A percentile compares a stretch with the other conserved stretches of the same genome.
Evolutionary conservation across 768 basidiomycete species (phyloP).

Genomic region (Trametes cinnabarina): DNA sequence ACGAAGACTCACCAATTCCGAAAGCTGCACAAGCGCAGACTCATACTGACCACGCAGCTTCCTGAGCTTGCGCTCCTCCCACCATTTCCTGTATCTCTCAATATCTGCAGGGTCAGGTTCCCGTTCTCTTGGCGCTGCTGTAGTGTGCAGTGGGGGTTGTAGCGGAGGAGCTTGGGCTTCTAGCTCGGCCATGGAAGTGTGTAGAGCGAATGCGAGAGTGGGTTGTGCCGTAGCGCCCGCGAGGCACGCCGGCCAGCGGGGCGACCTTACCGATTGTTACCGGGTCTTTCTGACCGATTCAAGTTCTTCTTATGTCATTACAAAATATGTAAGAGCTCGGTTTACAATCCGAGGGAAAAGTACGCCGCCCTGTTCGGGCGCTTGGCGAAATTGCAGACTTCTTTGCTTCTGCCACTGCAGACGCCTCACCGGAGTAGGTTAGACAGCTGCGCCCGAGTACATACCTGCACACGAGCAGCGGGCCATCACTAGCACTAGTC

Average conservation of each 20-base stretch:
- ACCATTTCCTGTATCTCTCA: slow-evolving; percentile 64
- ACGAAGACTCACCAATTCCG: slow-evolving; percentile 54
- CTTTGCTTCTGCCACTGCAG: background rate
- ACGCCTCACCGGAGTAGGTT: background rate
- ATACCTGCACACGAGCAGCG: background rate
- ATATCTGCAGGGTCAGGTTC: slow-evolving; percentile 51
- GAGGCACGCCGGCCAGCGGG: background rate
- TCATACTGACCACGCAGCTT: slow-evolving; percentile 78
- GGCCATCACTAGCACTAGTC: no score
- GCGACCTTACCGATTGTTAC: background rate
- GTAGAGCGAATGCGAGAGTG: background rate
- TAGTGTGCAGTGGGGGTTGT: slow-evolving; percentile 51
- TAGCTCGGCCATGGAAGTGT: slow-evolving; percentile 22
- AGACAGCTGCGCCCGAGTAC: background rate
- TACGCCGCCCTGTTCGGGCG: background rate
- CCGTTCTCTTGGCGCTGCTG: slow-evolving; percentile 52
- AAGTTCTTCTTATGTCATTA: background rate
- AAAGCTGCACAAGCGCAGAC: slow-evolving; percentile 58
- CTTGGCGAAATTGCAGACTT: background rate
- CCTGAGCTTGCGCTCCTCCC: slow-evolving; percentile 68
- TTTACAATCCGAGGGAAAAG: background rate
- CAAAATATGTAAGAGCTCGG: no score
- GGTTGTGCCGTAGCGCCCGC: background rate
- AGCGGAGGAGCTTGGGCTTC: slow-evolving; percentile 32
- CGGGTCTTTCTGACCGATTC: background rate